phyloP scores from a whole-genome alignment of 208 protist genomes.

The Trichomonas gallinae region DNA sequence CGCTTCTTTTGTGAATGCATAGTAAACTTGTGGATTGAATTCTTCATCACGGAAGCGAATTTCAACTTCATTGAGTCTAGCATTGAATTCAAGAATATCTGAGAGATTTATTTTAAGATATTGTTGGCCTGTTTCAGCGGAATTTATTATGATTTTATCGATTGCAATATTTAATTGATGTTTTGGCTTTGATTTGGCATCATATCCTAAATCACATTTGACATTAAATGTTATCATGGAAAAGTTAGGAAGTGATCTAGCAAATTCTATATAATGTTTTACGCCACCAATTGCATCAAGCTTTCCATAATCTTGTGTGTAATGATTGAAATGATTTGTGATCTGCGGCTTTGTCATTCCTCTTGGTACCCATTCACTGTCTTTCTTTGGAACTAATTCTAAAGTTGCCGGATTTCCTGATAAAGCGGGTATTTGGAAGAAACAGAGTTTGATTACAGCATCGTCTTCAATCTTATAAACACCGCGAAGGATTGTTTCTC shows the following conservation, averaged over 20 bases:
- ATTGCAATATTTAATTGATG: background rate
- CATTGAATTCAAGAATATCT: background rate
- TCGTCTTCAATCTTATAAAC: background rate
- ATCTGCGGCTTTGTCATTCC: background rate
- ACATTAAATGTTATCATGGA: background rate
- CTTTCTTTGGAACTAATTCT: background rate
- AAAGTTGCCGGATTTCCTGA: background rate
- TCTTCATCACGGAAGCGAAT: background rate
- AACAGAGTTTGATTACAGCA: background rate
- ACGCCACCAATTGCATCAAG: background rate
- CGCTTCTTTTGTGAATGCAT: background rate
- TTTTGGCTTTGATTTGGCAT: background rate
- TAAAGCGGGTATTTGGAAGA: background rate
- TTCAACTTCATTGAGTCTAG: background rate
- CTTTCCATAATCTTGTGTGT: background rate
- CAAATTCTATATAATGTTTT: background rate
- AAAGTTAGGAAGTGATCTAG: background rate
- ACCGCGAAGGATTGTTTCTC: background rate
- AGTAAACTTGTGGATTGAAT: background rate
- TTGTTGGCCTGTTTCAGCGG: background rate
- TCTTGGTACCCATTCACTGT: background rate
- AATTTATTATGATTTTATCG: background rate
- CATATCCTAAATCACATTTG: background rate
- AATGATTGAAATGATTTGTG: background rate
- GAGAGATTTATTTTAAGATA: background rate